Evolutionary conservation across 805 yeast genomes (phyloP).

Genomic region (Teunomyces panamensis): DNA sequence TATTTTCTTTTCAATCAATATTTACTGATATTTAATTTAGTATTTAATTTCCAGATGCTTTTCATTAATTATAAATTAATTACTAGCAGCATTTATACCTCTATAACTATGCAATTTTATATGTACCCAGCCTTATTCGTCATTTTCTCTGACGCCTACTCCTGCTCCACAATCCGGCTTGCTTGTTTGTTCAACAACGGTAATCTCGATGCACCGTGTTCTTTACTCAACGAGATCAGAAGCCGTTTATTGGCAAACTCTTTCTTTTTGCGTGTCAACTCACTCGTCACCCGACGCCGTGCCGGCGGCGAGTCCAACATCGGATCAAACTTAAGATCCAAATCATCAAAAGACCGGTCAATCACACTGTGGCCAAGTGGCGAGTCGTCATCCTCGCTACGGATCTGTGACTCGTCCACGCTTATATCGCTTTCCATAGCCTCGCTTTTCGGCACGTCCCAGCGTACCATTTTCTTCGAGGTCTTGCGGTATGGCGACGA

Average conservation of each 20-base stretch:
- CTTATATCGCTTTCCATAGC: slow-evolving; percentile 30
- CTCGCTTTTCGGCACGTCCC: slow-evolving; percentile 11
- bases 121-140: too few relatives aligned
- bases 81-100: too few relatives aligned
- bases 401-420: slow-evolving; percentile 25
- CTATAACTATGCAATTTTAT: not conserved
- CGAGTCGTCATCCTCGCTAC: slow-evolving; percentile 30
- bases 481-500: slow-evolving; percentile 6
- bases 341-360: slow-evolving; percentile 18
- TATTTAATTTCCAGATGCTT: too few relatives aligned
- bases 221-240: slow-evolving; percentile 13
- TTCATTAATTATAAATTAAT: too few relatives aligned
- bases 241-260: slow-evolving; percentile 13
- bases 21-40: too few relatives aligned
- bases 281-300: slow-evolving; percentile 2
- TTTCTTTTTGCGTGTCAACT: not conserved
- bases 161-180: slow-evolving; percentile 17
- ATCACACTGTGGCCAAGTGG: slow-evolving; percentile 24
- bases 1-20: too few relatives aligned
- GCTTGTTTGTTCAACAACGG: slow-evolving; percentile 38
- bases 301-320: slow-evolving; percentile 30
- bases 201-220: slow-evolving; percentile 12
- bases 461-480: slow-evolving; percentile 7
- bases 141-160: not conserved
- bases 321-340: slow-evolving; percentile 28